These are phyloP conservation scores for Citrus glauca DNA, from an alignment of 345 rosid genomes.

Conservation along the genomic window DNA sequence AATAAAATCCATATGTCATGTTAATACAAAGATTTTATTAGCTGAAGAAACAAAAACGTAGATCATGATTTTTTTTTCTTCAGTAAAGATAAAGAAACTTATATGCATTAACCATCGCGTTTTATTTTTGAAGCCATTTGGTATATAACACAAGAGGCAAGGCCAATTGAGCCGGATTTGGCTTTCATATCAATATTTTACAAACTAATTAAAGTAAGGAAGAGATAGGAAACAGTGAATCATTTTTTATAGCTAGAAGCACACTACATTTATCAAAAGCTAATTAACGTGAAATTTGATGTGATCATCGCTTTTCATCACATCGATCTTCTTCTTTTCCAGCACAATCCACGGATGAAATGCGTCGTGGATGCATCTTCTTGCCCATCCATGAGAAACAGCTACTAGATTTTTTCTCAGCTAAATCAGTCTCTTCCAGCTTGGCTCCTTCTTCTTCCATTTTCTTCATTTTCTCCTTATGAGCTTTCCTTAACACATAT, in stretches of 20 bases:
- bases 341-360: background rate
- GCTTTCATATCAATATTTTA: no score
- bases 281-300: background rate
- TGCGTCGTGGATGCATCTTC: conserved; percentile 16
- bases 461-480: conserved; percentile 22
- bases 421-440: background rate
- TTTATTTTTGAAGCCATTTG: no score
- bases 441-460: conserved; percentile 18
- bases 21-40: no score
- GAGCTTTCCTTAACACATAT: conserved; percentile 20
- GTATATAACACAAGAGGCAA: background rate
- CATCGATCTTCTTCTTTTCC: conserved; percentile 1
- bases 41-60: no score
- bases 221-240: background rate
- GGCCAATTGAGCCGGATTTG: background rate
- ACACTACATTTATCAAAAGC: background rate
- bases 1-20: no score
- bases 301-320: background rate
- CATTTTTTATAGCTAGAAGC: background rate
- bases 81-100: no score
- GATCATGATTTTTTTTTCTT: no score
- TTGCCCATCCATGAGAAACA: conserved; percentile 15
- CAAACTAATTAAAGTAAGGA: background rate
- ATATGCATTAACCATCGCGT: no score
- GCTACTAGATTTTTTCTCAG: background rate